Percentiles rank a stretch among this genome's conserved stretches.
phyloP scores from a whole-genome alignment of 768 basidiomycete genomes.

The Phylloporus scabripes region DNA sequence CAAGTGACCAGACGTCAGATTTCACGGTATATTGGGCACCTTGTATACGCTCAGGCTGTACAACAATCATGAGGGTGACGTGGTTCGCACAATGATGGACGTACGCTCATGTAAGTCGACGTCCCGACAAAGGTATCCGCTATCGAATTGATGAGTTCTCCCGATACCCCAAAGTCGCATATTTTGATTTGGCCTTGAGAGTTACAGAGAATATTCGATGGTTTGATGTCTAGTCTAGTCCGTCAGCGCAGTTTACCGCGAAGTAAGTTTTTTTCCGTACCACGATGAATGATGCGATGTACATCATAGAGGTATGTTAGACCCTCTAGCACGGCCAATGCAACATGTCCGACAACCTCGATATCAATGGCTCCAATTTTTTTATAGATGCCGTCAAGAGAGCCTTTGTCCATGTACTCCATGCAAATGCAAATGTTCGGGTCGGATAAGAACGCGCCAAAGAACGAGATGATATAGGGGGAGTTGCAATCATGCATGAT shows the following conservation, averaged over 20 bases:
- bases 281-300: conserved; percentile 97
- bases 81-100: conserved; percentile 27
- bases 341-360: conserved; percentile 88
- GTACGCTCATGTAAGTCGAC: conserved; percentile 98
- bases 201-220: conserved; percentile 94
- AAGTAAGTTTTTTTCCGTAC: conserved; percentile 43
- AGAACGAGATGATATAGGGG: conserved; percentile 93
- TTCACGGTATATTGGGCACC: conserved; percentile 98
- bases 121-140: conserved; percentile 99
- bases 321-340: conserved; percentile 91
- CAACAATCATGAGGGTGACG: conserved; percentile 12
- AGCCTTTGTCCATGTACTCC: conserved; percentile 94
- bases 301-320: conserved; percentile 96
- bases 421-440: conserved; percentile 99
- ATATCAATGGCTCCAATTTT: conserved; percentile 91
- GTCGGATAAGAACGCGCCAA: conserved; percentile 93
- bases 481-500: conserved; percentile 99
- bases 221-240: conserved; percentile 81
- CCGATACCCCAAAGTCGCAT: conserved; percentile 98
- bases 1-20: conserved; percentile 98
- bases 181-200: conserved; percentile 97
- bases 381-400: conserved; percentile 93
- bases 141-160: conserved; percentile 97
- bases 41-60: conserved; percentile 96
- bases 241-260: conserved; percentile 13